Conservation (phyloP, 2,329 filamentous ascomycete species). For the Verticillium dahliae region DNA sequence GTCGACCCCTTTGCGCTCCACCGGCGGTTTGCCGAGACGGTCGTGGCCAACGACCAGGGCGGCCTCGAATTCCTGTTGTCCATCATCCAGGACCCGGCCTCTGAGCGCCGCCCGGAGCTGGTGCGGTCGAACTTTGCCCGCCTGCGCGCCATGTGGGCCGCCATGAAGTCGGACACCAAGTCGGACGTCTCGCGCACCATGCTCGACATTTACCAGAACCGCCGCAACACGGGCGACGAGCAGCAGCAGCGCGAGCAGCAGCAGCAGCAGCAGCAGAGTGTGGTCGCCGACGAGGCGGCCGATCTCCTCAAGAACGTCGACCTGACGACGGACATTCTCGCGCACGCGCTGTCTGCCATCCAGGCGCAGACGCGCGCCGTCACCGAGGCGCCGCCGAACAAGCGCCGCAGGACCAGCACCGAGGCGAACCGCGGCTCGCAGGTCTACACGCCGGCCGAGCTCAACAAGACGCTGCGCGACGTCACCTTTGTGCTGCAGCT, state of each 20-base stretch:
- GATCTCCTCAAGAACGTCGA: conserved; percentile 67
- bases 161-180: conserved; percentile 59
- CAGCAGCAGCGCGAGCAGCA: too few species aligned
- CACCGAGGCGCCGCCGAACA: conserved; percentile 65
- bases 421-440: conserved; percentile 56
- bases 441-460: conserved; percentile 56
- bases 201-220: conserved; percentile 53
- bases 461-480: conserved; percentile 63
- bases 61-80: conserved; percentile 47
- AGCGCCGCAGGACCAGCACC: conserved; percentile 72
- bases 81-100: conserved; percentile 33
- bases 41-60: conserved; percentile 45
- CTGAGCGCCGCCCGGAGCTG: conserved; percentile 42
- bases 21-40: conserved; percentile 39
- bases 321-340: conserved; percentile 67
- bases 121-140: conserved; percentile 60
- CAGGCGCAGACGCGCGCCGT: conserved; percentile 68
- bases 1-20: conserved; percentile 35
- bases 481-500: conserved; percentile 85
- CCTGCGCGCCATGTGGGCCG: conserved; percentile 65
- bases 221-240: conserved; percentile 27
- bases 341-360: conserved; percentile 66
- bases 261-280: conserved; percentile 18
- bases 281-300: conserved; percentile 53
- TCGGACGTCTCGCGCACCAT: conserved; percentile 55